Base-by-base conservation (phyloP, 2,329 filamentous ascomycete genomes). In the Leptodontidium sp. region DNA sequence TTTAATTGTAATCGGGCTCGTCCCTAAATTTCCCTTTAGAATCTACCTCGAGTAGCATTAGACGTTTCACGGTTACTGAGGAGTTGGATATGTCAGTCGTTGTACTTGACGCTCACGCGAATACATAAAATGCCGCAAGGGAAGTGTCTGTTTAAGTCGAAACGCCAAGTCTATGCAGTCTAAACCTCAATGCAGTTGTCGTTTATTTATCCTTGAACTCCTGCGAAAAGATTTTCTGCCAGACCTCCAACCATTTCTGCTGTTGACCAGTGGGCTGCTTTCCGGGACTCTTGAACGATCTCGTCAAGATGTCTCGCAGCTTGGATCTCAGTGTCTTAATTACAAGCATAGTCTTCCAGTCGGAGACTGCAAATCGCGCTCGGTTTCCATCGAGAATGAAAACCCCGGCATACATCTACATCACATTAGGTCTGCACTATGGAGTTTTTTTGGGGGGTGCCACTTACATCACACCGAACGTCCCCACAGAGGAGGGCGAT, bases 281-380 rank as follows among this genome's bases (percentile, higher is more conserved):
- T 12, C 88, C 88, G 0, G 89, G 89, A 72, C 83, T 86, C 79
- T 88, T 91, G 82, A 97, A 94, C 26, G 88, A 86, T 38, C 87
- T 85, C 0, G 88, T 88, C 58, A 97, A 83, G 50, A 97, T 87
- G 73, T 97, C 93, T 72, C 91, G 89, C 21, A 97, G 83, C 32
- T 91, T 87, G 1, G 85, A 83, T 24, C 93, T 88, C 64, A 98
- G 82, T 6, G 90, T 88, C 81, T 98, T 98, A 76, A 99, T 82
- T n/a, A 91, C 94, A 45, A 97, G 87, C 85, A 96, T 90, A 0
- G 91, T 91, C 81, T 94, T 97, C 94, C 95, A 98, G 77, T 97
- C 92, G 4, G 90, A 87, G 0, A 97, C 87, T 26, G 91, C 88
- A 78, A 98, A 97, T 61, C 93, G 88, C 61, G 95, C 87, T 38